Conservation (phyloP, 1,139 yeast genomes). For the Candida pseudocylindracea region DNA sequence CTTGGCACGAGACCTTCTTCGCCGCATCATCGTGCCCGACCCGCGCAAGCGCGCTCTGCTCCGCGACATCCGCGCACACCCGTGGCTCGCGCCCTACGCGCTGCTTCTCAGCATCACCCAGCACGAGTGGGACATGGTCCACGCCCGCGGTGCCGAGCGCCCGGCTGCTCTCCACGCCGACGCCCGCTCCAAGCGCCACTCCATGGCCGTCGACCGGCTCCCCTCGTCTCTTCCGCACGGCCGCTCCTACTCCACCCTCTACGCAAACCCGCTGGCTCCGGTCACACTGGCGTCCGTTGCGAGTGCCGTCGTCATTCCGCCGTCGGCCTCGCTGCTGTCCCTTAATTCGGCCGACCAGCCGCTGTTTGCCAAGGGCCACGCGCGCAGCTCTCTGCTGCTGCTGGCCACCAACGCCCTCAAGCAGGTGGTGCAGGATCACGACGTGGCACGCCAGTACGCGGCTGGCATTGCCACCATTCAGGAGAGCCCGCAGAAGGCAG, state of each 20-base stretch:
- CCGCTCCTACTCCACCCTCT: constrained; percentile 7
- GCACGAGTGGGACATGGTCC: constrained; percentile 65
- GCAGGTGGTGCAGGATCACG: constrained; percentile 3
- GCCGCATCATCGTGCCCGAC: constrained; percentile 69
- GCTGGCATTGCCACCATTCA: constrained; percentile 21
- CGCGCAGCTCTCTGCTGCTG: background rate
- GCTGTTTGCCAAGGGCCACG: background rate
- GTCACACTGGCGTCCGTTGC: constrained; percentile 31
- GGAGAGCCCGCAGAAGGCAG: constrained; percentile 18
- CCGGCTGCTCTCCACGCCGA: constrained; percentile 1
- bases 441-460: constrained; percentile 10
- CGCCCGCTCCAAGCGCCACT: constrained; percentile 14
- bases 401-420: background rate
- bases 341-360: too few relatives aligned
- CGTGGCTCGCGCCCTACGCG: constrained; percentile 72
- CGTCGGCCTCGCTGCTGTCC: background rate
- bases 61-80: constrained; percentile 53
- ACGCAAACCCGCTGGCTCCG: constrained; percentile 16
- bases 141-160: constrained; percentile 9
- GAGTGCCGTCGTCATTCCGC: constrained; percentile 14
- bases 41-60: constrained; percentile 62
- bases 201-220: constrained; percentile 12
- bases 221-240: background rate
- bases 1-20: constrained; percentile 70
- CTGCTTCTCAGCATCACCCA: constrained; percentile 70